Percentiles rank a stretch among this genome's conserved stretches.
Evolutionary conservation across 148 eudicot species (phyloP).

Genomic region (Cornus kousa): DNA sequence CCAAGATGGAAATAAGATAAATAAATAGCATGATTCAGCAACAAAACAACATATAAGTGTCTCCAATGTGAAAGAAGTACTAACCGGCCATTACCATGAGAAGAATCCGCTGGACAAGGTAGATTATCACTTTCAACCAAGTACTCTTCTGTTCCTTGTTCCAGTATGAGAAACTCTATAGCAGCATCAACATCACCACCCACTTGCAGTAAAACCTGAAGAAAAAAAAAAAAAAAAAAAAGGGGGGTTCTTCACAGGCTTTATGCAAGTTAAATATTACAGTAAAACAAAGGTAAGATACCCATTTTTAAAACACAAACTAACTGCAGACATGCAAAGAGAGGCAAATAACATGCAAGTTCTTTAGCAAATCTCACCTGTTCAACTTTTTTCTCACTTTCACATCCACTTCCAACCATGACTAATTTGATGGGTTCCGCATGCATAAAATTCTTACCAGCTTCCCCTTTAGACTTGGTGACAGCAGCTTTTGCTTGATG

Average conservation of each 20-base stretch:
- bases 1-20: background rate
- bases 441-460: constrained; percentile 26
- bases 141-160: constrained; percentile 43
- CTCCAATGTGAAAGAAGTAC: constrained; percentile 13
- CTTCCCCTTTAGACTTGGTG: constrained; percentile 36
- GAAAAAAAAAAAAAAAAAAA: constrained; percentile 2
- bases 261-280: background rate
- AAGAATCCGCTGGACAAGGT: constrained; percentile 20
- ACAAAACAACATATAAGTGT: background rate
- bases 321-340: background rate
- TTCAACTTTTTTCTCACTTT: constrained; percentile 56
- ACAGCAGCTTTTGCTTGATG: constrained; percentile 51
- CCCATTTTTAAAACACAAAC: background rate
- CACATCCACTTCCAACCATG: constrained; percentile 66
- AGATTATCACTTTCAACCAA: constrained; percentile 28
- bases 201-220: constrained; percentile 60
- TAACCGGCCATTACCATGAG: constrained; percentile 50
- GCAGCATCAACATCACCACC: constrained; percentile 83
- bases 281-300: background rate
- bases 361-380: constrained; percentile 40
- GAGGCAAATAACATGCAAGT: background rate
- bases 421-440: constrained; percentile 62
- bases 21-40: background rate
- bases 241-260: constrained; percentile 3
- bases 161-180: constrained; percentile 66